These are phyloP conservation scores for Euphorbia tirucalli DNA, from an alignment of 345 rosid genomes.

Conservation along the genomic window DNA sequence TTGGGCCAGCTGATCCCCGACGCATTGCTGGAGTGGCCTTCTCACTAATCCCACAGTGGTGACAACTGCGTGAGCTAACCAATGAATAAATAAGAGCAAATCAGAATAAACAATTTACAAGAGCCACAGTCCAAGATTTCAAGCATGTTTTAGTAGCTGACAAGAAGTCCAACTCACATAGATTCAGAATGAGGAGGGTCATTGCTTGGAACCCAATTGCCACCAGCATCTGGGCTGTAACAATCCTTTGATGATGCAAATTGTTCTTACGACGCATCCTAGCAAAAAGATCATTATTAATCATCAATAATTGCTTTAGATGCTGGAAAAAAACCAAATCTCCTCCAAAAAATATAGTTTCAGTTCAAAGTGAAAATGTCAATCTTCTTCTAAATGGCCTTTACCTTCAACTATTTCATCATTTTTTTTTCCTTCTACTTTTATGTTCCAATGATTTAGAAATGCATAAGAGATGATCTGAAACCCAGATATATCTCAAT, in stretches of 20 bases:
- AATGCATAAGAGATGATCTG: background rate
- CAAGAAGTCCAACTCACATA: constrained; percentile 29
- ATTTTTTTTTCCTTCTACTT: background rate
- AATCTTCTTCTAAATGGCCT: background rate
- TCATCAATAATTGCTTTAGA: constrained; percentile 13
- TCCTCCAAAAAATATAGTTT: background rate
- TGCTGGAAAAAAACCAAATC: background rate
- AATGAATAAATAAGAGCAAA: background rate
- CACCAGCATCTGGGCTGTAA: constrained; percentile 24
- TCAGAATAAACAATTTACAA: background rate
- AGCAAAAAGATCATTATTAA: constrained; percentile 7
- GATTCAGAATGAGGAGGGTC: constrained; percentile 29
- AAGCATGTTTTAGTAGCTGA: constrained; percentile 10
- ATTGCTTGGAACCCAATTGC: constrained; percentile 31
- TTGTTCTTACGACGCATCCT: constrained; percentile 29
- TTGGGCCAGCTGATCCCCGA: constrained; percentile 46
- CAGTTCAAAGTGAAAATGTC: background rate
- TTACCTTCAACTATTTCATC: background rate
- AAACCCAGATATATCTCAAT: too few species aligned
- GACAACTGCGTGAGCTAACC: constrained; percentile 25
- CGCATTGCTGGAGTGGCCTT: constrained; percentile 49
- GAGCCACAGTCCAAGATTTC: constrained; percentile 3
- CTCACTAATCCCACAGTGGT: constrained; percentile 38
- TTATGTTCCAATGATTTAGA: background rate
- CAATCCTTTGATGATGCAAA: constrained; percentile 25